phyloP scores from a whole-genome alignment of 805 yeast genomes.

The Candida andamanensis region DNA sequence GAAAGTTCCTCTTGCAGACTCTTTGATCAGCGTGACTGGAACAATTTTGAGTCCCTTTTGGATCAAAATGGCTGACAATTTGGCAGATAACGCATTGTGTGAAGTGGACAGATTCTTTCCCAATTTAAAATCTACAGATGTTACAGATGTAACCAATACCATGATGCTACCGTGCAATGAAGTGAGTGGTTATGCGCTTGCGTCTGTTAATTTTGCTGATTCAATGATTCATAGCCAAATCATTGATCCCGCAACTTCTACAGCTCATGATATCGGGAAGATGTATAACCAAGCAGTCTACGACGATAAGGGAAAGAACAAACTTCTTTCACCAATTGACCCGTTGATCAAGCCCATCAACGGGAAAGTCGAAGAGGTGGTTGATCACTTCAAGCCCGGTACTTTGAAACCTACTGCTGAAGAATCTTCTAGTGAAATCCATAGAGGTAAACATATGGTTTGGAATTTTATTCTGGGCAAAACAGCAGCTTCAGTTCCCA shows the following conservation, averaged over 20 bases:
- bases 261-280: conserved; percentile 44
- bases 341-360: conserved; percentile 62
- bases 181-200: conserved; percentile 14
- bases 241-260: conserved; percentile 45
- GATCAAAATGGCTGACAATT: conserved; percentile 45
- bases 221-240: conserved; percentile 15
- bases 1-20: conserved; percentile 5
- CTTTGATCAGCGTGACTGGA: conserved; percentile 3
- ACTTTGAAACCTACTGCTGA: conserved; percentile 37
- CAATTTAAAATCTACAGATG: conserved; percentile 48
- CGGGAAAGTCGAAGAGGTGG: conserved; percentile 41
- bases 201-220: conserved; percentile 7
- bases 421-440: conserved; percentile 50
- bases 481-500: not conserved
- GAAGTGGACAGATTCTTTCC: conserved; percentile 59
- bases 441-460: conserved; percentile 14
- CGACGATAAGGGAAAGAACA: conserved; percentile 58
- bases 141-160: conserved; percentile 43
- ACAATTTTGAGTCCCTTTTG: conserved; percentile 24
- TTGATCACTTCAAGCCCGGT: conserved; percentile 43
- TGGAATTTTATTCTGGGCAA: conserved; percentile 10
- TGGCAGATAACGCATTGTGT: conserved; percentile 50
- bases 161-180: conserved; percentile 49
- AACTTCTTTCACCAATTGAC: conserved; percentile 58
- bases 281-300: conserved; percentile 47